Conservation (phyloP, 495 filamentous ascomycete genomes). For the Penicillium chermesinum region DNA sequence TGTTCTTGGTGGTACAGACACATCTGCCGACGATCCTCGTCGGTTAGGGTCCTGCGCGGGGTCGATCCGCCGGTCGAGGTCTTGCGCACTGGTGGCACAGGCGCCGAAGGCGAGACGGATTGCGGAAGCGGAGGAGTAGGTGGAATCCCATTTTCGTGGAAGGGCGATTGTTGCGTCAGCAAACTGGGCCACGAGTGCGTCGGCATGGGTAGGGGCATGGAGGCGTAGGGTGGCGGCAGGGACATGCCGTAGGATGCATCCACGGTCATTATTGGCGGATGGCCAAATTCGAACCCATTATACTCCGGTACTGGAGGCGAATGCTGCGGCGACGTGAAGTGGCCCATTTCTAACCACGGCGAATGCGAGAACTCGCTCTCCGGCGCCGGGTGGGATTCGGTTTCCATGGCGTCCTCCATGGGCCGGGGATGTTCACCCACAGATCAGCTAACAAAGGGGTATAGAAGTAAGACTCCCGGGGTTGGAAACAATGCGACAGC, state of each 20-base stretch:
- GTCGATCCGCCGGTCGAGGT: constrained; percentile 55
- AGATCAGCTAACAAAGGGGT: constrained; percentile 12
- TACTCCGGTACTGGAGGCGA: constrained; percentile 42
- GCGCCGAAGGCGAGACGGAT: constrained; percentile 43
- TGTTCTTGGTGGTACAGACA: constrained; percentile 94
- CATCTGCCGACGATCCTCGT: constrained; percentile 87
- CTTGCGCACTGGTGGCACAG: constrained; percentile 45
- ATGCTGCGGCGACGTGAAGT: constrained; percentile 41
- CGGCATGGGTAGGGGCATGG: constrained; percentile 60
- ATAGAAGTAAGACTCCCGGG: constrained; percentile 2
- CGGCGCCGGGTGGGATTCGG: constrained; percentile 39
- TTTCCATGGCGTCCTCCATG: constrained; percentile 36
- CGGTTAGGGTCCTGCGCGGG: constrained; percentile 85
- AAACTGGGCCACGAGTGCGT: constrained; percentile 68
- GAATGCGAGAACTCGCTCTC: constrained; percentile 48
- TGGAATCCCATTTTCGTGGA: constrained; percentile 25
- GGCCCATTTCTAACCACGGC: constrained; percentile 49
- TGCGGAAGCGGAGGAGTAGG: constrained; percentile 55
- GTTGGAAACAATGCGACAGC: constrained; percentile 22
- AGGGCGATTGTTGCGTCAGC: constrained; percentile 44
- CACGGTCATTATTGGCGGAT: constrained; percentile 31
- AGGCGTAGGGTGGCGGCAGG: constrained; percentile 43
- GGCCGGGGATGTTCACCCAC: constrained; percentile 3
- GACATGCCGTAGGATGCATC: constrained; percentile 40
- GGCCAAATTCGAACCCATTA: constrained; percentile 38